These are phyloP conservation scores for Diospyros lotus DNA, from an alignment of 148 eudicot species.

Conservation along the genomic window DNA sequence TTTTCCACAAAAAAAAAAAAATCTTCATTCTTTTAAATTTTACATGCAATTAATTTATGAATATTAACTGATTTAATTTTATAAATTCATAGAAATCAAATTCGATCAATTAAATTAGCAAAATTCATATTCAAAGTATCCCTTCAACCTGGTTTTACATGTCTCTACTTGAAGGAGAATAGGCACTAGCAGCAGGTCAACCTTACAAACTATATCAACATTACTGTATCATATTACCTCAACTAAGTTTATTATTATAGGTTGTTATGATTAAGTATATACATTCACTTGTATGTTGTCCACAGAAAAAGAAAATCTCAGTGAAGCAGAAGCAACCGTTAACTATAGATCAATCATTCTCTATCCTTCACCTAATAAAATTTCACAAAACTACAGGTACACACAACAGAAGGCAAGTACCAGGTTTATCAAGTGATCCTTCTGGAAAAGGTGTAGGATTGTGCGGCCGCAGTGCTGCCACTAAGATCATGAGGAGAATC, in stretches of 20 bases:
- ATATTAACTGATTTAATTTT: too few relatives aligned
- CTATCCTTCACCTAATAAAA: neutral
- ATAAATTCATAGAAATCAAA: too few relatives aligned
- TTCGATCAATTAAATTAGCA: too few relatives aligned
- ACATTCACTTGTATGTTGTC: neutral
- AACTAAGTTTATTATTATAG: neutral
- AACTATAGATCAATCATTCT: neutral
- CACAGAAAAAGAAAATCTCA: neutral
- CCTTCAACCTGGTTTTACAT: neutral
- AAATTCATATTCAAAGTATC: too few relatives aligned
- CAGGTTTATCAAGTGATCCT: constrained; percentile 86
- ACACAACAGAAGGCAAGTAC: constrained; percentile 21
- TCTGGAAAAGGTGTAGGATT: constrained; percentile 55
- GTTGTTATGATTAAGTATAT: too few relatives aligned
- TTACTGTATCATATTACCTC: neutral
- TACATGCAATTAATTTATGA: too few relatives aligned
- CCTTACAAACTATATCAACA: neutral
- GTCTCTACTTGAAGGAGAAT: neutral
- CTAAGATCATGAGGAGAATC: constrained; percentile 78
- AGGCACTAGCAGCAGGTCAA: too few relatives aligned
- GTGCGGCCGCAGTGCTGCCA: constrained; percentile 73
- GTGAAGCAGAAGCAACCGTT: neutral
- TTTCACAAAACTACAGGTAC: neutral
- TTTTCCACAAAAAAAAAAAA: too few relatives aligned
- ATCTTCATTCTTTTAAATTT: too few relatives aligned